Conservation (phyloP, 139 green algal species). For the Chlamydomonas schloesseri region DNA sequence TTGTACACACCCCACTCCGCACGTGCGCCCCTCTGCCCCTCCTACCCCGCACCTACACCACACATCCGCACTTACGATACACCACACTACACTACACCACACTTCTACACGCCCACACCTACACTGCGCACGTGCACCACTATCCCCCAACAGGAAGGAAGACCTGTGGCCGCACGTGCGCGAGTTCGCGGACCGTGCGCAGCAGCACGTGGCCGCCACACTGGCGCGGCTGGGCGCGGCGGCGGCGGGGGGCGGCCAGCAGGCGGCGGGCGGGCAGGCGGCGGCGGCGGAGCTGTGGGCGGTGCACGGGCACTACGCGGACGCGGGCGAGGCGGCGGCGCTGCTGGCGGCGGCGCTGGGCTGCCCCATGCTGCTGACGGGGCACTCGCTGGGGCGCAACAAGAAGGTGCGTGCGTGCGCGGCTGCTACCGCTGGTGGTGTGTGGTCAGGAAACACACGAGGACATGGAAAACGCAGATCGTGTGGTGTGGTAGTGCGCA, state of each 20-base stretch:
- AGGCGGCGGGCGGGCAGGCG: too few relatives aligned
- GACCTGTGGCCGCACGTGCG: constrained; percentile 92
- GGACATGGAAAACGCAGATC: too few relatives aligned
- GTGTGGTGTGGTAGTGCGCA: too few relatives aligned
- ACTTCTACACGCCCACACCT: too few relatives aligned
- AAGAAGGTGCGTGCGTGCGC: constrained; percentile 54
- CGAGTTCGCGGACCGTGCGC: constrained; percentile 90
- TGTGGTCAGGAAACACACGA: too few relatives aligned
- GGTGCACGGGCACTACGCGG: constrained; percentile 88
- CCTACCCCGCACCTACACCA: neutral
- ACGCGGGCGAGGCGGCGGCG: constrained; percentile 82
- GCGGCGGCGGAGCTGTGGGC: constrained; percentile 72
- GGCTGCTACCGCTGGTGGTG: too few relatives aligned
- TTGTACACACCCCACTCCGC: neutral
- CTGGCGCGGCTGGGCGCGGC: constrained; percentile 68
- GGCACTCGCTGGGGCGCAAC: constrained; percentile 94
- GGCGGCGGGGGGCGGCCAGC: too few relatives aligned
- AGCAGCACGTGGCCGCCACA: constrained; percentile 73
- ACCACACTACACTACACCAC: too few relatives aligned
- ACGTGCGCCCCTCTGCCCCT: neutral
- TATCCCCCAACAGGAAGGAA: constrained; percentile 79
- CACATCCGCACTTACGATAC: too few relatives aligned
- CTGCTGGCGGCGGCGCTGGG: constrained; percentile 83
- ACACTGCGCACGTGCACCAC: too few relatives aligned
- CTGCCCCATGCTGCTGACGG: constrained; percentile 93